Evolutionary conservation across 768 basidiomycete genomes (phyloP), one percentile per base, ranked within the genome.

Genomic region (Lentinula sp.): DNA sequence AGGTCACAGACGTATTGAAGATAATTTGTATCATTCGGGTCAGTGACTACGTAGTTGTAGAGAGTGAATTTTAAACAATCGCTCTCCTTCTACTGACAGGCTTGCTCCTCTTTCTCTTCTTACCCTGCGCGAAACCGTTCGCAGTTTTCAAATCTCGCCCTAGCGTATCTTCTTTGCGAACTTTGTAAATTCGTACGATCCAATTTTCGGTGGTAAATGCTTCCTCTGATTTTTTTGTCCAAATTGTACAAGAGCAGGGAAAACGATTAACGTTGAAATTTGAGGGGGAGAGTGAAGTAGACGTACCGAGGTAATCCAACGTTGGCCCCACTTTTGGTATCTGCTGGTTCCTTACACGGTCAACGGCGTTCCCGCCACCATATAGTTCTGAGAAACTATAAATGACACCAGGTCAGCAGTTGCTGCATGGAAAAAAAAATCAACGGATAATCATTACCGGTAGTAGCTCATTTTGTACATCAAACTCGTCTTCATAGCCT

Each of bases 401-500:
- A 16, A 57, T 55, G 46, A 32, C 32, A 56, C 60, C 52, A 61
- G 53, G 45, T 12, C 39, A 41, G 18, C 41, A 0, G 13, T 18
- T n/a, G 37, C 50, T 23, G 43, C 39, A 13, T 56, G 28, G 28
- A 28, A 42, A 7, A 42, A 7, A 53, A 32, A 37, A 45, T 4
- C 39, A 18, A 50, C 60, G 2, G 2, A 59, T 48, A 43, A 42
- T 4, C 71, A 72, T 50, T 62, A 92, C 86, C 95, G 85, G 70
- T 96, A 98, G 72, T 96, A 98, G 15, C 90, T 91, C 94, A 98
- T 94, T 80, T 98, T 98, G 77, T 98, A 98, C 96, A 99, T 97
- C 75, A 99, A 77, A 68, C 93, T 92, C 70, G 97, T 88, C 77
- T 81, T 91, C 97, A 99, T 99, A 12, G 94, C 76, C 1, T 83